Evolutionary conservation across 257 asterid genomes (phyloP), one percentile per base, ranked within the genome.

Genomic region (Catharanthus roseus): DNA sequence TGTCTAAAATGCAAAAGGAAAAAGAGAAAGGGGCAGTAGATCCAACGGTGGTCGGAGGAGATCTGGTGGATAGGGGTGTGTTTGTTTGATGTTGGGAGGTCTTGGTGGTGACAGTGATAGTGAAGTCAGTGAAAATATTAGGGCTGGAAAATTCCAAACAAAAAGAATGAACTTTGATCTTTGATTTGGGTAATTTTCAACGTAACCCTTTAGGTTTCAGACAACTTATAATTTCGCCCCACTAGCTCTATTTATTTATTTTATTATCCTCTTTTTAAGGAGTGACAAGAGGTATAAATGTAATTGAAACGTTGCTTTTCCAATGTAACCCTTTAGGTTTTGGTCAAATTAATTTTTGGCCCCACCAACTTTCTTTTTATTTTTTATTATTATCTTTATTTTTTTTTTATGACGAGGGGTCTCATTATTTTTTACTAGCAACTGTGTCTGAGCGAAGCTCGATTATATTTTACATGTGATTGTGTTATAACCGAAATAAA

Each of bases 31-130:
- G 63, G 34, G 58, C 16, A 42, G 47, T 42, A 42, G 78, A 74
- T 74, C 78, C 78, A 67, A 74, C 62, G 69, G 63, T 67, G 31
- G 63, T 28, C 3, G 45, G 41, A 28, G 34, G 78, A 74, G 78
- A 68, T 74, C 73, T 58, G 74, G 24, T 24, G 64, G 69, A 44
- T 62, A 19, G 47, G 67, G 67, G 67, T 62, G 47, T 62, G 29
- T 33, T 19, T 62, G 67, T 62, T 47, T 62, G 67, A 62, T 34
- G 67, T 24, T 19, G 13, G 15, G 18, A 58, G 73, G 45, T 38
- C 2, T 54, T n/a, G 65, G 65, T 3, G 36, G 65, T 53, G 65
- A 74, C 69, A 74, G 63, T 74, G 78, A 74, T 67, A 45, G 74
- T 57, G 78, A 58, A 74, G 42, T 74, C 55, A 58, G 69, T 67